These are phyloP conservation scores for Pseudocercospora cruenta DNA, from an alignment of 2,329 filamentous ascomycete genomes.

Conservation along the genomic window DNA sequence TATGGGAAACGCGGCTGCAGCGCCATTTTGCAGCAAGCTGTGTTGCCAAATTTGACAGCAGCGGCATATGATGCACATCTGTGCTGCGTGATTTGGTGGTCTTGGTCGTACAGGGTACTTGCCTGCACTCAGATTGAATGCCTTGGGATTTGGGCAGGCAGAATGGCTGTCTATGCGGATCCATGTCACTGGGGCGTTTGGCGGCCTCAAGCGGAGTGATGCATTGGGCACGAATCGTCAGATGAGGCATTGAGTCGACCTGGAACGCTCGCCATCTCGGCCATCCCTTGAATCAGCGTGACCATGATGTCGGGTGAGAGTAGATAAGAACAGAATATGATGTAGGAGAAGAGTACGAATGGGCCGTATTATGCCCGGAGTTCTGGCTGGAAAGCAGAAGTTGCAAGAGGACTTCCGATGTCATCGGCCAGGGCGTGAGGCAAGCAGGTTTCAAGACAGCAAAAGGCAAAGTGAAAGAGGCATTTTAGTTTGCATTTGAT, in stretches of 20 bases:
- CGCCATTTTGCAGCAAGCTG: background rate
- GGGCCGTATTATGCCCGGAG: background rate
- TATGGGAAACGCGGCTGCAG: background rate
- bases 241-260: constrained; percentile 1
- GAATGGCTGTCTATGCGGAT: background rate
- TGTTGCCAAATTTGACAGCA: constrained; percentile 1
- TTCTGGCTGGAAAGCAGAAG: background rate
- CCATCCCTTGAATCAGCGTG: background rate
- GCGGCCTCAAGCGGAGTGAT: background rate
- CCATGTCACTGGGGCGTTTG: background rate
- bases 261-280: background rate
- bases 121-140: constrained; percentile 7
- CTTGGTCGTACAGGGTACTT: background rate
- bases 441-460: background rate
- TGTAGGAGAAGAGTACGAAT: background rate
- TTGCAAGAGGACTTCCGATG: background rate
- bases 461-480: background rate
- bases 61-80: background rate
- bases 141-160: background rate
- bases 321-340: background rate
- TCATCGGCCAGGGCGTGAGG: background rate
- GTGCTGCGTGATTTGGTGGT: constrained; percentile 4
- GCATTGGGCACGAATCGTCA: constrained; percentile 5
- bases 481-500: background rate
- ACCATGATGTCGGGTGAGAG: background rate